Base-by-base conservation (phyloP, 176 grass and related monocot genomes). In the Pontederia paniculata region DNA sequence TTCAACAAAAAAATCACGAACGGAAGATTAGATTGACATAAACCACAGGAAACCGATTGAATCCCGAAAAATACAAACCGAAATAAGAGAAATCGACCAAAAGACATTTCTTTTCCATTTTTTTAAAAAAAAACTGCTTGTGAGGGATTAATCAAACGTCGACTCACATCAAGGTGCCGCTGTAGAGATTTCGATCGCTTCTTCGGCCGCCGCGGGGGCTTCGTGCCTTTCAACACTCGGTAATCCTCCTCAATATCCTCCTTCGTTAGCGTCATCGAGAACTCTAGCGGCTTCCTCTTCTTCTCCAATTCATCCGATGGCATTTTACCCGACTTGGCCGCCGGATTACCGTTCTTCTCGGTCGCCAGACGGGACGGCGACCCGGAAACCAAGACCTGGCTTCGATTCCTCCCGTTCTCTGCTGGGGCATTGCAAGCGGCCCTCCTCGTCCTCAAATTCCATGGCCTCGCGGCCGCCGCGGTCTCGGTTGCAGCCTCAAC, bases 151-250 rank as follows among this genome's bases (percentile, higher is more conserved):
- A 37, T 6, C 28, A 37, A 37, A 37, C 28, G 28, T 37, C 28
- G 28, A 37, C 28, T 37, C 28, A 87, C 83, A 63, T 87, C 70
- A 20, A 87, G 47, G 61, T 81, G 78, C 25, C 71, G 74, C 70
- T 81, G 83, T 45, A 87, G 47, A 1, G 54, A 13, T 52, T 74
- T 78, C 0, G 71, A 45, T 23, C 71, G 78, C 83, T 87, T 87
- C 70, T 78, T 87, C 52, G 83, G 74, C 41, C 83, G 60, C 44
- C 83, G 78, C 8, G 83, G 74, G 31, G 83, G 83, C 0, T 78
- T 75, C 9, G 71, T 68, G 3, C 78, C 78, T 12, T 79, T 78
- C 51, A 81, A 63, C 19, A 60, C 60, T 49, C 28, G 41, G 62
- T 75, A 82, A 46, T 87, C 83, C 43, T 68, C 50, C 8, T 68